Evolutionary conservation across 768 basidiomycete genomes (phyloP).

Genomic region (Terana coerulea): DNA sequence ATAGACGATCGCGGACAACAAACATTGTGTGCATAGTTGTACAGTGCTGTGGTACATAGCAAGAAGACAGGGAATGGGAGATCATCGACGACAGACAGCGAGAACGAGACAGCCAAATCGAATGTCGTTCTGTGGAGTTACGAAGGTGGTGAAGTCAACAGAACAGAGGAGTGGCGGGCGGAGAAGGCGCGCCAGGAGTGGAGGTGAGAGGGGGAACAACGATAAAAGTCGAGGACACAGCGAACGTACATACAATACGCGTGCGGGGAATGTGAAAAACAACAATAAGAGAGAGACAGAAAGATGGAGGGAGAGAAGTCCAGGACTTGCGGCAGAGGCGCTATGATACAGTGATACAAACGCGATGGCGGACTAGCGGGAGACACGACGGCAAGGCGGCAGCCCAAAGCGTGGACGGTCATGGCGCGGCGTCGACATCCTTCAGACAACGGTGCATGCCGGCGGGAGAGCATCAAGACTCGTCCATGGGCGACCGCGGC

Average conservation of each 20-base stretch:
- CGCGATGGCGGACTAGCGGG: background rate
- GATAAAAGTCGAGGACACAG: no score
- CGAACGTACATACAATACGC: no score
- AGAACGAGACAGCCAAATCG: background rate
- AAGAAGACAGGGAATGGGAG: background rate
- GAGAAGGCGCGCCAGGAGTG: no score
- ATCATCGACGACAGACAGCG: background rate
- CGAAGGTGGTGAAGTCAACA: background rate
- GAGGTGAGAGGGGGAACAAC: no score
- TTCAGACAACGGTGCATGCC: background rate
- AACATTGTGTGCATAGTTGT: slow-evolving; percentile 16
- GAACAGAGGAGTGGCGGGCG: background rate
- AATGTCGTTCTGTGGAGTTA: background rate
- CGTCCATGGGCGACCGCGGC: slow-evolving; percentile 5
- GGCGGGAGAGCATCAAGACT: slow-evolving; percentile 1
- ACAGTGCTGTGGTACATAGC: slow-evolving; percentile 11
- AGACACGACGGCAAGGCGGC: no score
- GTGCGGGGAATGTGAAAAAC: no score
- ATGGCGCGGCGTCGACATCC: no score
- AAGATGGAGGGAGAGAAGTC: slow-evolving; percentile 1
- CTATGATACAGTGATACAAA: slow-evolving; percentile 2
- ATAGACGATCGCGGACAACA: no score
- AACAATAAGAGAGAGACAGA: background rate
- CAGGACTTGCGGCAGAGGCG: background rate
- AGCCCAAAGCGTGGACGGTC: no score